Conservation (phyloP, 2,329 filamentous ascomycete species). For the Cytospora schulzeri region DNA sequence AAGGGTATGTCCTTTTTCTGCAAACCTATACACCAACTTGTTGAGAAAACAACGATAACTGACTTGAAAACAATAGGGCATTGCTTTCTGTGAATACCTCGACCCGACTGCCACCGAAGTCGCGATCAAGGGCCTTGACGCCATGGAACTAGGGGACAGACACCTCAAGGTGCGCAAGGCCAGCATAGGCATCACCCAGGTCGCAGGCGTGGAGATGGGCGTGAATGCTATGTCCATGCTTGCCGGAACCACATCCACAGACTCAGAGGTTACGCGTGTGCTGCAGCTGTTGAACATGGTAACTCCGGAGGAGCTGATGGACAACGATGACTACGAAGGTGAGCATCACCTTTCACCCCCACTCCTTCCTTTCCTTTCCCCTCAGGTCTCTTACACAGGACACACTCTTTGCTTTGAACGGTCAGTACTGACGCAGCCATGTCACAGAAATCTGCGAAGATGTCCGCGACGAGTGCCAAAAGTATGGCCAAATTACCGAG, state of each 20-base stretch:
- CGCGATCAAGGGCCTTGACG: slow-evolving; percentile 87
- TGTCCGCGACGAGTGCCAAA: slow-evolving; percentile 87
- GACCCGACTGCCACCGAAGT: slow-evolving; percentile 78
- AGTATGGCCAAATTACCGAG: slow-evolving; percentile 83
- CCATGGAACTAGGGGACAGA: slow-evolving; percentile 88
- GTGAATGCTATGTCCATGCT: slow-evolving; percentile 98
- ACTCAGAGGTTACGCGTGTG: slow-evolving; percentile 79
- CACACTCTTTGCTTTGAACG: neutral
- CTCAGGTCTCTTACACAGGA: neutral
- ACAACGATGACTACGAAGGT: slow-evolving; percentile 95
- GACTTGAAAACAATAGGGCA: slow-evolving; percentile 63
- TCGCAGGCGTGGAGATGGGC: slow-evolving; percentile 87
- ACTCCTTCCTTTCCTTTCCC: neutral
- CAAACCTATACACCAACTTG: neutral
- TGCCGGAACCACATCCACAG: slow-evolving; percentile 80
- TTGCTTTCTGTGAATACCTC: slow-evolving; percentile 94
- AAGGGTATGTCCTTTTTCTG: slow-evolving; percentile 61
- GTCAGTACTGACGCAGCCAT: neutral
- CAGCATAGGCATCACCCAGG: slow-evolving; percentile 92
- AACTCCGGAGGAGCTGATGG: slow-evolving; percentile 89
- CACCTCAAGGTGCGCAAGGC: slow-evolving; percentile 84
- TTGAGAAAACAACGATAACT: neutral
- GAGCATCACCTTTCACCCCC: slow-evolving; percentile 33
- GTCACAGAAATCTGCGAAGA: slow-evolving; percentile 89
- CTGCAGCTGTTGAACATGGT: slow-evolving; percentile 98